Evolutionary conservation across 805 yeast genomes (phyloP).

Genomic region (Yamadazyma akitaensis): DNA sequence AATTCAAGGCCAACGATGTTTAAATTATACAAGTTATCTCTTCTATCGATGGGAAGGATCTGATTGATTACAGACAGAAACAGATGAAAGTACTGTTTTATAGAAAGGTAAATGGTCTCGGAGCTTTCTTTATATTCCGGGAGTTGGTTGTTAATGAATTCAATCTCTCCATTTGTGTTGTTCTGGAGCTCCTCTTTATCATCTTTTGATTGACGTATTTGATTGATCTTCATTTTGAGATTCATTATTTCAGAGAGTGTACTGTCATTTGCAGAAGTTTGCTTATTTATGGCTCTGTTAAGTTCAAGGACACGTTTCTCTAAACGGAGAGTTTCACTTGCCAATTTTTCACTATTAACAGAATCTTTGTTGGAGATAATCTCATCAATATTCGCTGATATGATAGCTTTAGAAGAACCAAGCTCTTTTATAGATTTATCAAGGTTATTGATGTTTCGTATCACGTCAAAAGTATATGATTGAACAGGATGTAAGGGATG

Average conservation of each 20-base stretch:
- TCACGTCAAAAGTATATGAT: constrained; percentile 29
- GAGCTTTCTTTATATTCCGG: constrained; percentile 25
- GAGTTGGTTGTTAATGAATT: constrained; percentile 24
- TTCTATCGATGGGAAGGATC: constrained; percentile 26
- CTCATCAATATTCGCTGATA: constrained; percentile 11
- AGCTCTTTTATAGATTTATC: constrained; percentile 29
- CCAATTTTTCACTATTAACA: neutral
- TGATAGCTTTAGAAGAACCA: constrained; percentile 18
- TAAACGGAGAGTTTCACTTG: constrained; percentile 7
- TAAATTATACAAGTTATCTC: constrained; percentile 21
- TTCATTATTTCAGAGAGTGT: constrained; percentile 20
- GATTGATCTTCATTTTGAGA: constrained; percentile 21
- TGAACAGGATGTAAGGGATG: neutral
- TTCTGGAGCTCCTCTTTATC: constrained; percentile 11
- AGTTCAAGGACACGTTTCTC: constrained; percentile 8
- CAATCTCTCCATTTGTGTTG: constrained; percentile 21
- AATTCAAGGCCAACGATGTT: constrained; percentile 34
- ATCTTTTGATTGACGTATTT: constrained; percentile 14
- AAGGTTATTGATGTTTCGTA: constrained; percentile 26
- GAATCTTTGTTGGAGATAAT: constrained; percentile 1
- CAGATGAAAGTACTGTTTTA: constrained; percentile 20
- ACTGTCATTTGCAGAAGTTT: constrained; percentile 22
- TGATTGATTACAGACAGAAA: constrained; percentile 19
- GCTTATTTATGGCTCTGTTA: constrained; percentile 17
- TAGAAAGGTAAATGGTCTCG: constrained; percentile 11